These are phyloP conservation scores for Albizia julibrissin DNA, from an alignment of 306 rosid species.

Conservation along the genomic window DNA sequence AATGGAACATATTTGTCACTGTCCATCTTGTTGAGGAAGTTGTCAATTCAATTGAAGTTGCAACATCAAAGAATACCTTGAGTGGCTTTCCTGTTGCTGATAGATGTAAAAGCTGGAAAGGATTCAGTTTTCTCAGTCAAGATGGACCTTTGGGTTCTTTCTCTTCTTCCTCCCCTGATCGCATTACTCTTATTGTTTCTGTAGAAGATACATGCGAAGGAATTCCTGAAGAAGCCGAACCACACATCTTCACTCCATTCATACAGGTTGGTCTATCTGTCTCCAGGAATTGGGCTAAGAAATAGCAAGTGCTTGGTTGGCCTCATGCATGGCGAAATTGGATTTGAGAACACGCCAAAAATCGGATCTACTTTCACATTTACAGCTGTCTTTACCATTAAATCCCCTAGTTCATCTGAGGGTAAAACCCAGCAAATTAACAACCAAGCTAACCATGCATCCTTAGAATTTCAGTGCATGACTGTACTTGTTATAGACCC, in stretches of 20 bases:
- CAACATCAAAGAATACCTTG: too few species aligned
- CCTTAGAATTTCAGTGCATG: conserved; percentile 78
- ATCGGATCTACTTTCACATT: conserved; percentile 92
- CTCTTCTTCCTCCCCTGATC: conserved; percentile 58
- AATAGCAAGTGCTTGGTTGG: conserved; percentile 96
- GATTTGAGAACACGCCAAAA: conserved; percentile 80
- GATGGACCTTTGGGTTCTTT: conserved; percentile 59
- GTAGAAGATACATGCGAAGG: conserved; percentile 98
- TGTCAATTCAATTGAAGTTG: too few species aligned
- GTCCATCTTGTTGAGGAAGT: too few species aligned
- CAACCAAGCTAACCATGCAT: conserved; percentile 56
- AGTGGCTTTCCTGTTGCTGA: too few species aligned
- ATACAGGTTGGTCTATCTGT: conserved; percentile 94
- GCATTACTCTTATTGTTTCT: conserved; percentile 87
- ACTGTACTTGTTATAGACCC: conserved; percentile 73
- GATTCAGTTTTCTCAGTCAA: too few species aligned
- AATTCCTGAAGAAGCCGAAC: conserved; percentile 77
- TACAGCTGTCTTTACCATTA: conserved; percentile 72
- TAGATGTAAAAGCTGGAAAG: too few species aligned
- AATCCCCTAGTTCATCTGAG: conserved; percentile 49
- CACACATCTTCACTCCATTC: conserved; percentile 87
- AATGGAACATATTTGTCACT: too few species aligned
- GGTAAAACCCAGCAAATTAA: conserved; percentile 51
- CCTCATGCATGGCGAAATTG: conserved; percentile 96
- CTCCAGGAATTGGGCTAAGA: conserved; percentile 91